Base-by-base conservation (phyloP, 306 rosid species). In the Trichosanthes truncata region DNA sequence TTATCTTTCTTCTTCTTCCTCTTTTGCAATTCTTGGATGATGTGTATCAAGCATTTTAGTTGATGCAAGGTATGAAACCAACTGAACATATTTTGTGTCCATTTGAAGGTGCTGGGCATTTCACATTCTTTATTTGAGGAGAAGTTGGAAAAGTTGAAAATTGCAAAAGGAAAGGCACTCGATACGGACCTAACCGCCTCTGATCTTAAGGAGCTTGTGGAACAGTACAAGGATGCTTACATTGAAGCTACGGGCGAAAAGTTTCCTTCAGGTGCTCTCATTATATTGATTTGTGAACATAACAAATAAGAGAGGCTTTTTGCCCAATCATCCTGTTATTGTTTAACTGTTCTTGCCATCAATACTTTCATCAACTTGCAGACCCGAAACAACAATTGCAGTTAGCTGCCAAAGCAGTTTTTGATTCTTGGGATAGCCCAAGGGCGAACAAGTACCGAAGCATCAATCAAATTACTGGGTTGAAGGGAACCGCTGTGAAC, bases 351-450 rank as follows among this genome's bases (percentile, higher is more conserved):
- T 29, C 61, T 48, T 49, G 18, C 61, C 15, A 14, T 48, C 9
- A 36, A 56, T 23, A 51, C 78, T 29, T 61, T 53, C 79, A 67
- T 43, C 62, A 81, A 67, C 84, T 26, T 82, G 81, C 88, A 95
- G 99, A 95, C 85, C 99, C 97, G 60, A 93, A 89, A 86, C 80
- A 90, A 89, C 99, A 95, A 83, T 82, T 95, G 80, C 88, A 83
- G 80, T 81, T 93, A 77, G 88, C 99, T 33, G 84, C 91, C 45
- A 91, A 89, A 86, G 97, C 99, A 72, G 99, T 95, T 84, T 95
- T 95, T 77, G 87, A 95, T 83, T 95, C 99, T 53, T 95, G 99
- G 99, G 99, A 95, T 85, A 93, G 99, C 78, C 90, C 93, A 10
- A 90, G 99, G 88, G 97, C 99, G 57, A 93, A 76, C 74, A 95